A percentile compares a stretch with the other conserved stretches of the same genome.
phyloP scores from a whole-genome alignment of 805 yeast genomes.

The Wickerhamomyces chaumierensis region DNA sequence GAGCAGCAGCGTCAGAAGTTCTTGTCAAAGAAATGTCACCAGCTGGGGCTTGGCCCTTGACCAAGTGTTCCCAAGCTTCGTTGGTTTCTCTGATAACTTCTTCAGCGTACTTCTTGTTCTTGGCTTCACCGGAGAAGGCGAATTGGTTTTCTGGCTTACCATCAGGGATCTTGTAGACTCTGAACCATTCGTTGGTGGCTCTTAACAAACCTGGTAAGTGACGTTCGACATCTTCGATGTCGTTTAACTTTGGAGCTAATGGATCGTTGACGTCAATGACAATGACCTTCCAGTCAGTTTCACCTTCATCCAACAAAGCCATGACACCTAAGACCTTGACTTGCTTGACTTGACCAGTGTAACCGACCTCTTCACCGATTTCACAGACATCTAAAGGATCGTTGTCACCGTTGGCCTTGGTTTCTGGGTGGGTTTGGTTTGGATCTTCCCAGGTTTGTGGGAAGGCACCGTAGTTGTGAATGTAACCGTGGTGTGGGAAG shows the following conservation, averaged over 20 bases:
- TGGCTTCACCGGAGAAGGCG: slow-evolving; percentile 93
- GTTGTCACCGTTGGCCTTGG: slow-evolving; percentile 64
- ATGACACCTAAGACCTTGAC: slow-evolving; percentile 90
- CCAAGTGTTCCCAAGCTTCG: slow-evolving; percentile 73
- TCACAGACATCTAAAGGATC: slow-evolving; percentile 84
- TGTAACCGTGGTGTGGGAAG: slow-evolving; percentile 98
- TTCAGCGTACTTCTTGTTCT: slow-evolving; percentile 76
- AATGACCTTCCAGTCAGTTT: slow-evolving; percentile 85
- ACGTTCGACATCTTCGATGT: slow-evolving; percentile 82
- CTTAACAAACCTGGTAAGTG: slow-evolving; percentile 88
- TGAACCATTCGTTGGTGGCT: slow-evolving; percentile 96
- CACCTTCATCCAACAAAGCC: slow-evolving; percentile 91
- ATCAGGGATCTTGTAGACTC: slow-evolving; percentile 94
- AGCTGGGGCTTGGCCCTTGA: slow-evolving; percentile 50
- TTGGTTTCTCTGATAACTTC: slow-evolving; percentile 74
- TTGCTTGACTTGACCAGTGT: slow-evolving; percentile 68
- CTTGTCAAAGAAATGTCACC: slow-evolving; percentile 68
- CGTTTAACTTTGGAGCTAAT: slow-evolving; percentile 75
- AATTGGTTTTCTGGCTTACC: slow-evolving; percentile 95
- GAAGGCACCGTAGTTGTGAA: slow-evolving; percentile 97
- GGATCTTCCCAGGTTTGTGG: slow-evolving; percentile 57
- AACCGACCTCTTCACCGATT: slow-evolving; percentile 56
- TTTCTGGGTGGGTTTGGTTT: slow-evolving; percentile 51
- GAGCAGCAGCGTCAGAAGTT: slow-evolving; percentile 46
- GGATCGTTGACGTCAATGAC: slow-evolving; percentile 79